Conservation (phyloP, 768 basidiomycete species). For the Hemileccinum rubropunctum region DNA sequence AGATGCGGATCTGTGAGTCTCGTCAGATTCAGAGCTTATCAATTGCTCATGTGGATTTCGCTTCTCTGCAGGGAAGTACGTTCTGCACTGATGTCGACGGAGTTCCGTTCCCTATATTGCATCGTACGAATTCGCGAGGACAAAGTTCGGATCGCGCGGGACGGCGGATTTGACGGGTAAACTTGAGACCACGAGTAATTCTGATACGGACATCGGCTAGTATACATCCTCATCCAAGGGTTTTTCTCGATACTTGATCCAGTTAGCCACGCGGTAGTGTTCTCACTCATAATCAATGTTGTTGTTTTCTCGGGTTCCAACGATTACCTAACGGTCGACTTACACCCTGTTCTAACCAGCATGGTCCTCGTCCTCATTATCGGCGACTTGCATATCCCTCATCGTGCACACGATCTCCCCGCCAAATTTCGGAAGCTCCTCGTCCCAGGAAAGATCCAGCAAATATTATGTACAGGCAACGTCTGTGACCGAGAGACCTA, state of each 20-base stretch:
- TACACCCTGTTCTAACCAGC: slow-evolving; percentile 12
- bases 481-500: slow-evolving; percentile 97
- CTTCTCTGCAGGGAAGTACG: slow-evolving; percentile 26
- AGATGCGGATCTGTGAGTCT: slow-evolving; percentile 37
- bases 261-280: background rate
- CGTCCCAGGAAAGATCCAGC: slow-evolving; percentile 94
- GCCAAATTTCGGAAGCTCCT: slow-evolving; percentile 96
- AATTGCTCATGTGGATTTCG: slow-evolving; percentile 8
- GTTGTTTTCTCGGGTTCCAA: background rate
- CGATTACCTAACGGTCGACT: slow-evolving; percentile 22
- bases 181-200: slow-evolving; percentile 3
- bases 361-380: slow-evolving; percentile 91
- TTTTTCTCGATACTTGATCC: background rate
- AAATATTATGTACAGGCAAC: slow-evolving; percentile 96
- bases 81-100: slow-evolving; percentile 21
- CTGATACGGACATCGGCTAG: background rate
- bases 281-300: background rate
- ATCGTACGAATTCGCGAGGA: background rate
- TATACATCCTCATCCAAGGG: background rate
- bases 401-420: slow-evolving; percentile 85
- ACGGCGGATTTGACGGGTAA: slow-evolving; percentile 2
- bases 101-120: background rate
- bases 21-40: slow-evolving; percentile 11
- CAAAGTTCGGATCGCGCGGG: slow-evolving; percentile 9
- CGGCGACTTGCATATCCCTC: slow-evolving; percentile 96